Base-by-base conservation (phyloP, 306 rosid genomes). In the Rosa multiflora region DNA sequence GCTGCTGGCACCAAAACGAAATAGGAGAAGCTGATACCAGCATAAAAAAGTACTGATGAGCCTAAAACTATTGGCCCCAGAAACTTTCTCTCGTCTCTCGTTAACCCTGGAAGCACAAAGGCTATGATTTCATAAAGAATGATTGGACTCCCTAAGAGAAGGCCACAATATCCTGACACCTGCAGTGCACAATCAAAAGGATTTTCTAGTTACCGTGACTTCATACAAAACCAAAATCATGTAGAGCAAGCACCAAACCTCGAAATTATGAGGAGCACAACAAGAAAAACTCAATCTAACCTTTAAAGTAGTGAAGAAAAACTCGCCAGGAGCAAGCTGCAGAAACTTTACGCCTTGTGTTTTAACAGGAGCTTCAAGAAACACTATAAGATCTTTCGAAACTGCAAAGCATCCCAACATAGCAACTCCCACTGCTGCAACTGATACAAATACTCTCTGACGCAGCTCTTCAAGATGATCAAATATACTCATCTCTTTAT, bases 391-490 rank as follows among this genome's bases (percentile, higher is more conserved):
- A 4, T 94, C 99, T 81, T 94, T 94, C 8, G 99, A 92, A 82
- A 86, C 86, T 6, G 97, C 92, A 85, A 94, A 94, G 87, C 99
- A 94, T 68, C 97, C 97, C 78, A 79, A 78, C 69, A 94, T 92
- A 73, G 92, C 89, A 47, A 80, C 93, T 69, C 99, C 99, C 49
- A 94, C 95, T 0, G 92, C 97, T 26, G 89, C 73, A 84, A 94
- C 91, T 6, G 99, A 94, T 39, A 89, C 59, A 74, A 94, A 92
- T 67, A 94, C 62, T 83, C 99, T 89, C 89, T 92, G 90, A n/a
- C 99, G 95, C 58, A 94, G 89, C 89, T 94, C 99, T 87, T 94
- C 99, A n/a, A 94, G 95, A 83, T 94, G 97, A 85, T 94, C 99
- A 81, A 89, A 92, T 83, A 94, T 66, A 66, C 83, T 92, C 99